Evolutionary conservation across 148 eudicot species (phyloP), one percentile per base, ranked within the genome.

Genomic region (Heliosperma pusillum): DNA sequence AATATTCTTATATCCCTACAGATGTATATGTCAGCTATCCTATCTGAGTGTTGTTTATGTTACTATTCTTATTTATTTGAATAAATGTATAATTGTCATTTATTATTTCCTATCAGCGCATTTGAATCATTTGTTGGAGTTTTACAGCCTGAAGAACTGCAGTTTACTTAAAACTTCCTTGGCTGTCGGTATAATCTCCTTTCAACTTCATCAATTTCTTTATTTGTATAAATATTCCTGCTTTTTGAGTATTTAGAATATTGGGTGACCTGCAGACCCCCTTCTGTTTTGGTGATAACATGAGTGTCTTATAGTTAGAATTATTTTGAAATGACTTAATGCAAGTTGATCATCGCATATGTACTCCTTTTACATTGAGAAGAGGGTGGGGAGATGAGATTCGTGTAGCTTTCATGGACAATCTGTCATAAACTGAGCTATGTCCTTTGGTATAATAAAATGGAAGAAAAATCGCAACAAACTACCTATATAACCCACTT

Each of bases 71-170:
- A 27, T 27, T 36, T 27, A 22, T 72, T 29, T 78, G 19, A 65
- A 12, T 10, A 22, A 17, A 50, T 50, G 4, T 26, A 19, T 45
- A 16, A 19, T 1, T 5, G 24, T 55, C 26, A 19, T 26, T 19
- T 45, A 55, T 67, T 8, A 10, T 25, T 25, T 25, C 7, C 21
- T 20, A 83, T 88, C 89, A 94, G 97, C 98, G 40, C 96, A 94
- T 85, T 81, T 94, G 85, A 90, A 91, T 76, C 98, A 91, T 81
- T 78, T 94, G 71, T 80, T 89, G 83, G 97, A 94, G 84, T 62
- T 85, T 63, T 89, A 83, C 82, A 62, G 26, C 73, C 87, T 68
- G 79, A 82, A 81, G 81, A 84, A 84, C 45, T 70, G 67, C 86
- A 89, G 86, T 81, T 66, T 86, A 25, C 67, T 81, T 40, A 87